Percentiles rank a stretch among this genome's conserved stretches.
Conservation (phyloP, 495 filamentous ascomycete species). For the Achaetomiella virescens region DNA sequence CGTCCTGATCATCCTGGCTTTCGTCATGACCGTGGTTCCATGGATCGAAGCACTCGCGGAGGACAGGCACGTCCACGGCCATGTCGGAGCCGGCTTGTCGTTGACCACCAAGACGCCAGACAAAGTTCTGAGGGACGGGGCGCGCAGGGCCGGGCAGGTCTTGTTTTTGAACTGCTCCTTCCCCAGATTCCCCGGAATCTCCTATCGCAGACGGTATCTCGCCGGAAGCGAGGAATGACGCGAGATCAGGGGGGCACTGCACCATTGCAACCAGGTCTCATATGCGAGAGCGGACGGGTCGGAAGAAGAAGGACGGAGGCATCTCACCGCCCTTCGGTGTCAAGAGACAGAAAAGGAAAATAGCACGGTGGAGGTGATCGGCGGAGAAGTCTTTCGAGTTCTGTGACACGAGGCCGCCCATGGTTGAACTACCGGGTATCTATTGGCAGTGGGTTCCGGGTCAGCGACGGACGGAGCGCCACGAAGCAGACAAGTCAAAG, state of each 20-base stretch:
- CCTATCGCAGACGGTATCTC: slow-evolving; percentile 16
- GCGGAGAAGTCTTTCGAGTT: not conserved
- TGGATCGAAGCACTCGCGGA: slow-evolving; percentile 27
- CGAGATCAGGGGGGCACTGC: slow-evolving; percentile 26
- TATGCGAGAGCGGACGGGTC: slow-evolving; percentile 29
- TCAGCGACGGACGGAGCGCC: slow-evolving; percentile 8
- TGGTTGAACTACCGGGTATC: slow-evolving; percentile 10
- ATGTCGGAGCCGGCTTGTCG: slow-evolving; percentile 22
- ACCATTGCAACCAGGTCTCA: slow-evolving; percentile 25
- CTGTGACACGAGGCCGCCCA: not conserved
- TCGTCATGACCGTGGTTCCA: slow-evolving; percentile 20
- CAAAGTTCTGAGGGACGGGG: slow-evolving; percentile 21
- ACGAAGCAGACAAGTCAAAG: slow-evolving; percentile 12
- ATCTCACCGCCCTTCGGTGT: slow-evolving; percentile 31
- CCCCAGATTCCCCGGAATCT: slow-evolving; percentile 15
- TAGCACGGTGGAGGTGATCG: not conserved
- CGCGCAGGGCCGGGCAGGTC: slow-evolving; percentile 3
- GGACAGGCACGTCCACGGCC: slow-evolving; percentile 24
- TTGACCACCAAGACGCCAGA: slow-evolving; percentile 27
- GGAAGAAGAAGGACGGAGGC: slow-evolving; percentile 32
- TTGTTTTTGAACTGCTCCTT: slow-evolving; percentile 19
- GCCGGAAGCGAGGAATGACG: slow-evolving; percentile 25
- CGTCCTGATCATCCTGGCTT: slow-evolving; percentile 8
- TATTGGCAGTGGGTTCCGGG: slow-evolving; percentile 11
- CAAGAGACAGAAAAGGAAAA: not conserved